These are phyloP conservation scores for Truncatella angustata DNA, from an alignment of 2,329 filamentous ascomycete species.

Conservation along the genomic window DNA sequence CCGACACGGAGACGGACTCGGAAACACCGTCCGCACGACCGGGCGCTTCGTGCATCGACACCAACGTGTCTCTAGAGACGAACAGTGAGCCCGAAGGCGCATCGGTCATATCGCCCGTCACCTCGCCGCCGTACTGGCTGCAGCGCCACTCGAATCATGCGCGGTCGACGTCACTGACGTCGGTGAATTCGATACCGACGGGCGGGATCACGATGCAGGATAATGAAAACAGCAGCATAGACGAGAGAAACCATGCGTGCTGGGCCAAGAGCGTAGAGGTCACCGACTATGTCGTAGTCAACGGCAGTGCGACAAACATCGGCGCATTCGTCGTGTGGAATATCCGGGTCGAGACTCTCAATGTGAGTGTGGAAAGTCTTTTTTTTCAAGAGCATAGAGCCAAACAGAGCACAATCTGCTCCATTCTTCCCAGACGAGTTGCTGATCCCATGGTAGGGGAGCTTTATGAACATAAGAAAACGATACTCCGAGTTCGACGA, in stretches of 20 bases:
- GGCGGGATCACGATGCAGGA: slow-evolving; percentile 62
- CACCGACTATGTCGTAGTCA: slow-evolving; percentile 55
- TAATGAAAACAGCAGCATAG: slow-evolving; percentile 53
- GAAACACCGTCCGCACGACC: slow-evolving; percentile 14
- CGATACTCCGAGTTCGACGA: slow-evolving; percentile 94
- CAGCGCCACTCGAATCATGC: slow-evolving; percentile 25
- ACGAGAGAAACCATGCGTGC: slow-evolving; percentile 46
- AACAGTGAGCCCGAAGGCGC: neutral
- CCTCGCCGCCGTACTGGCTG: slow-evolving; percentile 39
- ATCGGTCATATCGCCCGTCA: slow-evolving; percentile 19
- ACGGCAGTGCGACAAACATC: slow-evolving; percentile 54
- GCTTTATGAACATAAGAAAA: slow-evolving; percentile 61
- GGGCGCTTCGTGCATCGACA: slow-evolving; percentile 2
- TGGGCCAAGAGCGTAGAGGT: slow-evolving; percentile 65
- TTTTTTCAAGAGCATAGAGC: no score
- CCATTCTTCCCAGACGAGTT: no score
- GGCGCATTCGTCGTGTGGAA: slow-evolving; percentile 98
- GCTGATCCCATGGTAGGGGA: slow-evolving; percentile 43
- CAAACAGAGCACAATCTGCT: no score
- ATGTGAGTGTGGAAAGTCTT: slow-evolving; percentile 60
- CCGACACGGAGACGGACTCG: slow-evolving; percentile 16
- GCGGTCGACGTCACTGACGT: slow-evolving; percentile 34
- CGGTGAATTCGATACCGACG: slow-evolving; percentile 42
- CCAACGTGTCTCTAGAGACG: neutral
- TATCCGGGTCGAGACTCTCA: slow-evolving; percentile 81